These are phyloP conservation scores for Microstroma glucosiphilum DNA, from an alignment of 1,284 basidiomycete species.

Conservation along the genomic window DNA sequence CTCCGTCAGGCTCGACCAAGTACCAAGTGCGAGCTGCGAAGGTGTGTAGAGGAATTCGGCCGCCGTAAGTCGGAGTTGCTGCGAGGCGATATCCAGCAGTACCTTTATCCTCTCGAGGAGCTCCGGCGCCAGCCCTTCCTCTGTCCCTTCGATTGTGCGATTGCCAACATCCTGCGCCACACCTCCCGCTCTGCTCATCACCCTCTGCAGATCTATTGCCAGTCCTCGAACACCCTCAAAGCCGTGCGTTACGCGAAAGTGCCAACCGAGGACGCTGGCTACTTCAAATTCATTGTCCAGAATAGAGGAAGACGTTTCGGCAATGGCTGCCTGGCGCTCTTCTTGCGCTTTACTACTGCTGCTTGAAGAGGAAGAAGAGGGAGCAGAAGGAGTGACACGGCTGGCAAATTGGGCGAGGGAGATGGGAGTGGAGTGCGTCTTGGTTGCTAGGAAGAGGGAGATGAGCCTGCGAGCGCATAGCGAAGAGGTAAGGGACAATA, in stretches of 20 bases:
- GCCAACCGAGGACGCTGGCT: constrained; percentile 5
- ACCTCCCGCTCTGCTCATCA: background rate
- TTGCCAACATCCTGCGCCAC: constrained; percentile 51
- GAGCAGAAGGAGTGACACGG: background rate
- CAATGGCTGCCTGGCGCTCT: constrained; percentile 62
- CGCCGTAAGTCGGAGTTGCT: constrained; percentile 72
- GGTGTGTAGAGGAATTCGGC: constrained; percentile 86
- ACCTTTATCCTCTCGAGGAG: background rate
- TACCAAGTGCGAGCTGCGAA: constrained; percentile 79
- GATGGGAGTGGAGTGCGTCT: constrained; percentile 90
- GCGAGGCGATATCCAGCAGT: background rate
- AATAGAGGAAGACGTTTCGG: constrained; percentile 65
- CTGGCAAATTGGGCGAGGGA: constrained; percentile 72
- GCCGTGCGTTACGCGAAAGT: background rate
- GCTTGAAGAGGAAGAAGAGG: background rate
- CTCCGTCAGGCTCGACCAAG: background rate
- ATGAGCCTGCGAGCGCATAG: constrained; percentile 59
- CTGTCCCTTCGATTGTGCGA: too few relatives aligned
- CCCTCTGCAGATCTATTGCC: background rate
- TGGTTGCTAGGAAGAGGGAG: constrained; percentile 86
- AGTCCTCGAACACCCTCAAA: background rate
- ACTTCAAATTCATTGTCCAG: constrained; percentile 75
- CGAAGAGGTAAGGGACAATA: too few relatives aligned
- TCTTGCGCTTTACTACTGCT: constrained; percentile 52
- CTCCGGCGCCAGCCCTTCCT: background rate